Evolutionary conservation across 129 eudicot genomes (phyloP), one percentile per base, ranked within the genome.

Genomic region (Rutidosis leptorrhynchoides): DNA sequence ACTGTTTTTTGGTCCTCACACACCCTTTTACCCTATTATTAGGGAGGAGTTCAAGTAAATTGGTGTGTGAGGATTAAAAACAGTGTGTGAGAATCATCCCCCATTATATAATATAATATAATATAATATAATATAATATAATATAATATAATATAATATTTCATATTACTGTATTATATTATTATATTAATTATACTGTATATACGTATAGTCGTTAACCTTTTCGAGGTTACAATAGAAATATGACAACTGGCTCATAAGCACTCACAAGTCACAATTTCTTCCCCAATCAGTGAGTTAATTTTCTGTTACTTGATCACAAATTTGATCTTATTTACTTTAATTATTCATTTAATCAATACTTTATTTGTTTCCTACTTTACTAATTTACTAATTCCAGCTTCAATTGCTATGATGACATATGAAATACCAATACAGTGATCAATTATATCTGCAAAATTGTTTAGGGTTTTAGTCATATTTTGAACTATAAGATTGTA

Each of bases 201-300:
- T 56, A 2, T 59, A 3, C 20, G 19, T 29, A 42, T 43, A 15
- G 14, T 16, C 12, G 22, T 64, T 54, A 17, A 37, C 26, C 32
- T 28, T 56, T 64, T 40, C 26, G 53, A 25, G 11, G 25, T 54
- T 20, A 20, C 66, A 65, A 6, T 65, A 27, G 22, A n/a, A 65
- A 21, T 74, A 43, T 35, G 35, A 70, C 75, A 46, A 60, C 61
- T 71, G 68, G 68, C 68, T 11, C 51, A 43, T 43, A 23, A 70
- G 30, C 67, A 43, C 74, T 24, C 77, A 28, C 22, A 65, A 43
- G 67, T 24, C 77, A 28, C 22, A 65, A 29, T 57, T 60, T 67
- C 73, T 64, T 45, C 22, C 62, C 40, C 29, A 32, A 62, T 71
- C 61, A 22, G 67, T 74, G 52, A 74, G 67, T 45, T 32, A 7